These are phyloP conservation scores for Stagonosporopsis tanaceti DNA, from an alignment of 2,329 filamentous ascomycete species.

Conservation along the genomic window DNA sequence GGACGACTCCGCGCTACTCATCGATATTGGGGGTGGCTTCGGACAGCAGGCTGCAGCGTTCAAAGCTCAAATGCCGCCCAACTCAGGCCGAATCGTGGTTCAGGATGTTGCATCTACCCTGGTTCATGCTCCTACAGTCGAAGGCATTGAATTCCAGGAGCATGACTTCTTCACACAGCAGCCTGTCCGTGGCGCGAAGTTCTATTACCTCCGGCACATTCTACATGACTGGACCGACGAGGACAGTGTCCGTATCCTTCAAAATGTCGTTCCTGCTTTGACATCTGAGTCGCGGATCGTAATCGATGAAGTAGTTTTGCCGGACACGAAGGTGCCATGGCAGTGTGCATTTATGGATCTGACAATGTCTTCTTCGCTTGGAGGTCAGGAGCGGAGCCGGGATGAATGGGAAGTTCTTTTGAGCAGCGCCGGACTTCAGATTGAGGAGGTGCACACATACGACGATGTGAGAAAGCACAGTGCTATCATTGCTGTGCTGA, in stretches of 20 bases:
- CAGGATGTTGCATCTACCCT: constrained; percentile 40
- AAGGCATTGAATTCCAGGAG: constrained; percentile 38
- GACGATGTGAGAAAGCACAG: constrained; percentile 33
- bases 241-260: constrained; percentile 38
- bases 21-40: constrained; percentile 46
- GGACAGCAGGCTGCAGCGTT: constrained; percentile 38
- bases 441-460: constrained; percentile 37
- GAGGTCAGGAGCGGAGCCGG: constrained; percentile 37
- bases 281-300: constrained; percentile 38
- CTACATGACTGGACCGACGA: constrained; percentile 47
- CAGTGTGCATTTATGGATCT: constrained; percentile 41
- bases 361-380: constrained; percentile 35
- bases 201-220: constrained; percentile 45
- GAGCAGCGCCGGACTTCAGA: constrained; percentile 34
- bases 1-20: constrained; percentile 31
- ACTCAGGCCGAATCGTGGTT: constrained; percentile 32
- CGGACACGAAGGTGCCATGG: constrained; percentile 40
- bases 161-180: constrained; percentile 48
- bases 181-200: constrained; percentile 38
- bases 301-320: constrained; percentile 44
- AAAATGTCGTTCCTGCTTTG: constrained; percentile 37
- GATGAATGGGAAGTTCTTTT: constrained; percentile 31
- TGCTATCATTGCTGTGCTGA: constrained; percentile 32
- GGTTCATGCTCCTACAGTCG: constrained; percentile 18
- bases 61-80: constrained; percentile 25